Conservation (phyloP, 176 grass and related monocot species). For the Paspalum notatum region DNA sequence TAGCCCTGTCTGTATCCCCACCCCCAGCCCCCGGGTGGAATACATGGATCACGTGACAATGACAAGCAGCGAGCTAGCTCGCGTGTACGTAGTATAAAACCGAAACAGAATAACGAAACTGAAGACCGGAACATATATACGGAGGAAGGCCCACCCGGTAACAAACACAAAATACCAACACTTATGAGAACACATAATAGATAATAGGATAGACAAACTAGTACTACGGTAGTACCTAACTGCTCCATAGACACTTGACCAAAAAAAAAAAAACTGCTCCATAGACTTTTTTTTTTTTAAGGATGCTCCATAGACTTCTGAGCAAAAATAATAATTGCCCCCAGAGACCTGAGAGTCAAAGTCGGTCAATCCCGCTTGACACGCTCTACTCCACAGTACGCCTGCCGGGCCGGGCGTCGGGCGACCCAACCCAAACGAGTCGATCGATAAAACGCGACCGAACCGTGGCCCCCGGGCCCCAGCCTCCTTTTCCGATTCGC, state of each 20-base stretch:
- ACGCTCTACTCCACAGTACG: background rate
- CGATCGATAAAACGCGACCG: background rate
- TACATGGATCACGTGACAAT: background rate
- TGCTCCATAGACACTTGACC: too few relatives aligned
- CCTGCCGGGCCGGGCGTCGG: background rate
- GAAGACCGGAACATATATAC: background rate
- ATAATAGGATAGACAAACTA: too few relatives aligned
- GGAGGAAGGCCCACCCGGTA: too few relatives aligned
- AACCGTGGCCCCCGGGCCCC: too few relatives aligned
- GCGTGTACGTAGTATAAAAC: background rate
- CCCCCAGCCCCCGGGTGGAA: background rate
- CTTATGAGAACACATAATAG: too few relatives aligned
- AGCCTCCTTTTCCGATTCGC: background rate
- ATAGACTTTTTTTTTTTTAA: too few relatives aligned
- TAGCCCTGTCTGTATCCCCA: background rate
- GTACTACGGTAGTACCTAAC: too few relatives aligned
- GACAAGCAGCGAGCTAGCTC: background rate
- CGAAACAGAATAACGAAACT: background rate
- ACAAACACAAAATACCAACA: too few relatives aligned
- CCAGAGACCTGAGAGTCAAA: background rate
- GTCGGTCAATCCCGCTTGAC: slow-evolving; percentile 6
- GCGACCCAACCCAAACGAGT: background rate
- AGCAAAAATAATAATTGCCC: background rate
- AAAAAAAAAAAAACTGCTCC: too few relatives aligned
- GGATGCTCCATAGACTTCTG: too few relatives aligned